These are phyloP conservation scores for Magnaporthiopsis rhizophila DNA, from an alignment of 2,329 filamentous ascomycete species.

Conservation along the genomic window DNA sequence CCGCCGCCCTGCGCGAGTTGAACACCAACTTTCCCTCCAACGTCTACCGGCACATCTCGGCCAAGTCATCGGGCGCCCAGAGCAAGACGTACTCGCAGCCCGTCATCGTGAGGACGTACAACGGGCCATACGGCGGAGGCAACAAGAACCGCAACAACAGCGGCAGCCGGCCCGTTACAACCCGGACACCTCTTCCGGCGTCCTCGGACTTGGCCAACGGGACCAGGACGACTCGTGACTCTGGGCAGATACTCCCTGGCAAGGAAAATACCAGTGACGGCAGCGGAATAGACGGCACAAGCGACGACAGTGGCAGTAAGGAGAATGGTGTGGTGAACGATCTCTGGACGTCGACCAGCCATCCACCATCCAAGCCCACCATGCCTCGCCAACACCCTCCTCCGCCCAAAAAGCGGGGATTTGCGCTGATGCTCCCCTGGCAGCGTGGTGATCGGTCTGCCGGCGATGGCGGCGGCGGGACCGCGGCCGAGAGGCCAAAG, in stretches of 20 bases:
- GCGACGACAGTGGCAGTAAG: background rate
- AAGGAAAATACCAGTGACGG: background rate
- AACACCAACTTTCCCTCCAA: slow-evolving; percentile 47
- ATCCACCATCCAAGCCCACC: background rate
- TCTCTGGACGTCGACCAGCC: slow-evolving; percentile 1
- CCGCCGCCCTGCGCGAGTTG: slow-evolving; percentile 49
- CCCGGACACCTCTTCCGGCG: slow-evolving; percentile 22
- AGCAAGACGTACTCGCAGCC: slow-evolving; percentile 56
- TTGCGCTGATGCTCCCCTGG: slow-evolving; percentile 17
- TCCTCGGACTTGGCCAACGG: background rate
- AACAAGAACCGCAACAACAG: slow-evolving; percentile 16
- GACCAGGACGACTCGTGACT: background rate
- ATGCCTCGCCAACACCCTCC: slow-evolving; percentile 7
- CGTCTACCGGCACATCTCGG: slow-evolving; percentile 40
- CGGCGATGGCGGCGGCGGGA: slow-evolving; percentile 3
- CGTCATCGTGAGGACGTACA: slow-evolving; percentile 59
- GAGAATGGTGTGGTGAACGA: slow-evolving; percentile 5
- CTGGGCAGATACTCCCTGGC: background rate
- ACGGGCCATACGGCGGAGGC: slow-evolving; percentile 29
- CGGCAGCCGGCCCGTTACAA: slow-evolving; percentile 21
- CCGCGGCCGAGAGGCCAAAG: slow-evolving; percentile 25
- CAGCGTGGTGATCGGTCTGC: slow-evolving; percentile 14
- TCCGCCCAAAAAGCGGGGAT: slow-evolving; percentile 1
- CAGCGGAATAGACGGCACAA: background rate
- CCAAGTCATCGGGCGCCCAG: slow-evolving; percentile 46